Evolutionary conservation across 2,329 filamentous ascomycete species (phyloP).

Genomic region (Pseudogymnoascus sp.): DNA sequence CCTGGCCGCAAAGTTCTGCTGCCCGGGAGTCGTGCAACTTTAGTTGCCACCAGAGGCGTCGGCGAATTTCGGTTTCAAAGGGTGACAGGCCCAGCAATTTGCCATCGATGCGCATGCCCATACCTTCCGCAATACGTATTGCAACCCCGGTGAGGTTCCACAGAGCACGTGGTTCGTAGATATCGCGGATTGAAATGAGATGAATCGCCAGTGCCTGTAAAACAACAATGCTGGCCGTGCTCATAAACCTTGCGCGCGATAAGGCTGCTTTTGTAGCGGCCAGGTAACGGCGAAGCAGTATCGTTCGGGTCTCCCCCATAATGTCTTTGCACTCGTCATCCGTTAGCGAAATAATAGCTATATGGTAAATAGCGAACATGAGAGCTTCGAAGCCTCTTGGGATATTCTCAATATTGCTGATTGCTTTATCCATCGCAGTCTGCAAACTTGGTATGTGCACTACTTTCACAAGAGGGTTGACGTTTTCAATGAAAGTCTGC

Average conservation of each 20-base stretch:
- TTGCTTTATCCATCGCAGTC: slow-evolving; percentile 54
- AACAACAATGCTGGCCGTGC: slow-evolving; percentile 49
- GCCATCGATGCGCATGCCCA: slow-evolving; percentile 60
- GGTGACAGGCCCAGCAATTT: slow-evolving; percentile 48
- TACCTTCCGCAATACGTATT: slow-evolving; percentile 58
- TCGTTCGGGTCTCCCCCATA: slow-evolving; percentile 19
- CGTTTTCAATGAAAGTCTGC: slow-evolving; percentile 62
- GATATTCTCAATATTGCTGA: slow-evolving; percentile 33
- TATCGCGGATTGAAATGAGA: slow-evolving; percentile 27
- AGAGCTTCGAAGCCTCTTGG: slow-evolving; percentile 52
- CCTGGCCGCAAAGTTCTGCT: slow-evolving; percentile 22
- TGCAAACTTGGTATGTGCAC: slow-evolving; percentile 60
- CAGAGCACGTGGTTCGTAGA: slow-evolving; percentile 49
- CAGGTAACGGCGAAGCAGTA: slow-evolving; percentile 29
- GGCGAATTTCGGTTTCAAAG: slow-evolving; percentile 61
- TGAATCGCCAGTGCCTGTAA: slow-evolving; percentile 54
- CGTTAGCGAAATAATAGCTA: slow-evolving; percentile 51
- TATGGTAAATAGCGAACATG: slow-evolving; percentile 59
- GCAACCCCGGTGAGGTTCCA: slow-evolving; percentile 57
- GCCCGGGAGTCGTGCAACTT: slow-evolving; percentile 21
- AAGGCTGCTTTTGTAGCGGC: slow-evolving; percentile 40
- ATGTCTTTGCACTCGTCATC: slow-evolving; percentile 41
- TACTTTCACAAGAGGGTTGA: slow-evolving; percentile 62
- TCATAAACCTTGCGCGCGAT: slow-evolving; percentile 49
- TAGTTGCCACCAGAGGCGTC: slow-evolving; percentile 61